Evolutionary conservation across 2,329 filamentous ascomycete species (phyloP), one percentile per base, ranked within the genome.

Genomic region (Colletotrichum spaethianum): DNA sequence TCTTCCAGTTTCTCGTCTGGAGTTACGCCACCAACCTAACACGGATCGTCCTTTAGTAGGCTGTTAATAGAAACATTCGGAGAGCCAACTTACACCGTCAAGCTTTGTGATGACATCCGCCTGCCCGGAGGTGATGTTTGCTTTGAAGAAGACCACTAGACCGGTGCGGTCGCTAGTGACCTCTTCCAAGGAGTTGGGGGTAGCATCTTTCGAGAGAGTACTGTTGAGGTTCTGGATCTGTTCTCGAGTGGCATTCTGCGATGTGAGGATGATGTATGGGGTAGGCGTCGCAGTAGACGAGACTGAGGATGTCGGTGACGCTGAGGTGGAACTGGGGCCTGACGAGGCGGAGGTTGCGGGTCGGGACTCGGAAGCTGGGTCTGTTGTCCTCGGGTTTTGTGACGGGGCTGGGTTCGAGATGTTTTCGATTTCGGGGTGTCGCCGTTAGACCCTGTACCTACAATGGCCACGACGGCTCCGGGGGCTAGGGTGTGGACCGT

Each of bases 351-450:
- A 56, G 20, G 63, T 48, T 14, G 23, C 26, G 5, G 44, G 26
- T 12, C 12, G 23, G 20, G 61, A 46, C 23, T 16, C 40, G 23
- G 23, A 16, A 7, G 52, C 26, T 9, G 26, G 60, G 23, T 44
- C 52, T 26, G 67, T 52, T 8, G 53, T 64, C 23, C 23, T 33
- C 8, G 52, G 60, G 9, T 53, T 44, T 8, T 44, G 60, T 1
- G 42, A 36, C 5, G 20, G 52, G 8, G 40, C 28, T 3, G 60
- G 60, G 31, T 33, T 48, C 28, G 65, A 63, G 40, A 57, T 23
- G 4, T 42, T 68, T 31, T 68, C 38, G n/a, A 68, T 57, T 38
- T 68, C 65, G 67, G 61, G n/a, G 53, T 52, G 31, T 64, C 53
- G 0, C 33, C 60, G 11, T 64, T 64, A 3, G 59, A 12, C 12